A percentile compares a stretch with the other conserved stretches of the same genome.
phyloP scores from a whole-genome alignment of 371 early-diverging fungal species.

The Mortierella polycephala region DNA sequence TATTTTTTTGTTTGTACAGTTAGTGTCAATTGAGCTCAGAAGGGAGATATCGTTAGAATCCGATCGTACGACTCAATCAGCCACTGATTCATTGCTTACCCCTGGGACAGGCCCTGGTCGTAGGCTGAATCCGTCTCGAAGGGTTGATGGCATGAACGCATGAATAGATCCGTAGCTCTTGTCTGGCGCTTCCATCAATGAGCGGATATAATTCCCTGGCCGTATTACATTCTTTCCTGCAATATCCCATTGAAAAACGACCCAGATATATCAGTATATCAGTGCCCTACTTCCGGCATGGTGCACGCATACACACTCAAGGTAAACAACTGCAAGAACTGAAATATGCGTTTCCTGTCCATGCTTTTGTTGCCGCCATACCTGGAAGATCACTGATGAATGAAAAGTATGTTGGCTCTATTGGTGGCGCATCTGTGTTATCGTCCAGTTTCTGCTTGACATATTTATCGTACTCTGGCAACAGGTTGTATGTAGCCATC shows the following conservation, averaged over 20 bases:
- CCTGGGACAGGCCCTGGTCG: conserved; percentile 70
- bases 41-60: no score
- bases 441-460: conserved; percentile 62
- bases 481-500: conserved; percentile 63
- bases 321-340: no score
- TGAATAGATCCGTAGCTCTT: conserved; percentile 50
- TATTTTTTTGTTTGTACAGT: background rate
- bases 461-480: conserved; percentile 66
- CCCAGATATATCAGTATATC: background rate
- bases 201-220: conserved; percentile 49
- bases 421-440: conserved; percentile 51
- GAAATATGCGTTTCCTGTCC: no score
- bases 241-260: background rate
- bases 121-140: conserved; percentile 63
- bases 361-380: conserved; percentile 19
- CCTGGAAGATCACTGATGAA: conserved; percentile 70
- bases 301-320: no score
- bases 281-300: no score
- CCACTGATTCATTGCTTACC: conserved; percentile 38
- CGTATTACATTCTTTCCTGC: conserved; percentile 49
- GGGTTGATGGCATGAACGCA: conserved; percentile 38
- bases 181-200: conserved; percentile 44
- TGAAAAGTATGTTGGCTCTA: conserved; percentile 59
- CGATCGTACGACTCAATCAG: background rate
- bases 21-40: no score